A percentile compares a stretch with the other conserved stretches of the same genome.
Conservation (phyloP, 257 asterid species). For the Salvia rosmarinus region DNA sequence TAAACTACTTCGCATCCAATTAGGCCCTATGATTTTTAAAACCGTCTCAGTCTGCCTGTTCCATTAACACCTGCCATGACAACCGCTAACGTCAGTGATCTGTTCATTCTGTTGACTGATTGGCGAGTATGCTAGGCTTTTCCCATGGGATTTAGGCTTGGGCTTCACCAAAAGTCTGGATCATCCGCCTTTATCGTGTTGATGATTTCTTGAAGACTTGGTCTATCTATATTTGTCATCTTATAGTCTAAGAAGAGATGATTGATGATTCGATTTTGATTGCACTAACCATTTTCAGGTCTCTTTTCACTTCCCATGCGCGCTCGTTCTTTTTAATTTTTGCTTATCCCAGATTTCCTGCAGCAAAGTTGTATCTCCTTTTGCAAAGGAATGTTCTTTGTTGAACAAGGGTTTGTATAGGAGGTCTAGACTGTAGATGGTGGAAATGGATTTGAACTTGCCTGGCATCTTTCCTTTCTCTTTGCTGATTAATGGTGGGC, state of each 20-base stretch:
- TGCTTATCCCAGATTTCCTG: background rate
- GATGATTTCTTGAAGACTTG: background rate
- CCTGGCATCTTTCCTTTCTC: too few relatives aligned
- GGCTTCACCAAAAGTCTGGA: background rate
- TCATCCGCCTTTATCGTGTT: background rate
- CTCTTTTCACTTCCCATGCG: background rate
- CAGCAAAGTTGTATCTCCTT: background rate
- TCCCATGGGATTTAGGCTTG: background rate
- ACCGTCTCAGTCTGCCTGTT: background rate
- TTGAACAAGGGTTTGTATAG: background rate
- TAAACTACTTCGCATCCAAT: background rate
- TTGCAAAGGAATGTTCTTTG: background rate
- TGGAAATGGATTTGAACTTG: too few relatives aligned
- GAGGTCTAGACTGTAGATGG: too few relatives aligned
- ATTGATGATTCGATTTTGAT: background rate
- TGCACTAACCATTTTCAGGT: too few relatives aligned
- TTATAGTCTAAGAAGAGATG: background rate
- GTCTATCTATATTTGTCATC: background rate
- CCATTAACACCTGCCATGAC: background rate
- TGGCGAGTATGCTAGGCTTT: background rate
- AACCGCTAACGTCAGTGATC: background rate
- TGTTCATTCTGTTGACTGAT: background rate
- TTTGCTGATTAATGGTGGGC: too few relatives aligned
- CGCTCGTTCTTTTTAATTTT: background rate
- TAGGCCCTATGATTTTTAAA: background rate